These are phyloP conservation scores for Dictyostelium gargantuum DNA, from an alignment of 208 protist species.

Conservation along the genomic window DNA sequence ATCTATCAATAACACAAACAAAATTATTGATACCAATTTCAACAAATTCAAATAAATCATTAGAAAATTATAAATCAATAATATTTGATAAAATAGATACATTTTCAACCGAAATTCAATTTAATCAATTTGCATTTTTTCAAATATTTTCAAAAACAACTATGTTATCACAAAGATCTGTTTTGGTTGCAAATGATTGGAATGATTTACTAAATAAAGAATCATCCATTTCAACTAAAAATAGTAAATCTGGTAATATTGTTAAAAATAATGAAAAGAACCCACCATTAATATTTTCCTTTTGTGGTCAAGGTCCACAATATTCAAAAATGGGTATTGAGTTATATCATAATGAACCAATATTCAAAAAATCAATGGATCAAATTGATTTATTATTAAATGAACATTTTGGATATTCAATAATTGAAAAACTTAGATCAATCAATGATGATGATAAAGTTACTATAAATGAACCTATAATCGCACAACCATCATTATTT, in stretches of 20 bases:
- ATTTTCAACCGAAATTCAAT: not conserved
- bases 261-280: not conserved
- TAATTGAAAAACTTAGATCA: not conserved
- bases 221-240: not conserved
- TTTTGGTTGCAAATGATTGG: not conserved
- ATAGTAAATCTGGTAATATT: not conserved
- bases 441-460: not conserved
- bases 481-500: slow-evolving; percentile 12
- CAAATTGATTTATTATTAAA: not conserved
- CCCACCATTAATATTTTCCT: slow-evolving; percentile 63
- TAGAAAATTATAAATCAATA: not conserved
- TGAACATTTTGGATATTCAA: not conserved
- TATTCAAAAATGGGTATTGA: slow-evolving; percentile 65
- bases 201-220: not conserved
- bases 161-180: not conserved
- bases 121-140: not conserved
- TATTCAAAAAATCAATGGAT: not conserved
- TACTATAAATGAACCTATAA: not conserved
- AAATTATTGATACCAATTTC: not conserved
- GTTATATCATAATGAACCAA: not conserved
- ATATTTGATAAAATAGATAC: not conserved
- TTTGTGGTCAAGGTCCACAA: slow-evolving; percentile 79
- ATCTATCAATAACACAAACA: not conserved
- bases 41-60: not conserved
- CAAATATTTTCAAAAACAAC: not conserved